These are phyloP conservation scores for Inonotus hispidus DNA, from an alignment of 1,284 basidiomycete species.

Conservation along the genomic window DNA sequence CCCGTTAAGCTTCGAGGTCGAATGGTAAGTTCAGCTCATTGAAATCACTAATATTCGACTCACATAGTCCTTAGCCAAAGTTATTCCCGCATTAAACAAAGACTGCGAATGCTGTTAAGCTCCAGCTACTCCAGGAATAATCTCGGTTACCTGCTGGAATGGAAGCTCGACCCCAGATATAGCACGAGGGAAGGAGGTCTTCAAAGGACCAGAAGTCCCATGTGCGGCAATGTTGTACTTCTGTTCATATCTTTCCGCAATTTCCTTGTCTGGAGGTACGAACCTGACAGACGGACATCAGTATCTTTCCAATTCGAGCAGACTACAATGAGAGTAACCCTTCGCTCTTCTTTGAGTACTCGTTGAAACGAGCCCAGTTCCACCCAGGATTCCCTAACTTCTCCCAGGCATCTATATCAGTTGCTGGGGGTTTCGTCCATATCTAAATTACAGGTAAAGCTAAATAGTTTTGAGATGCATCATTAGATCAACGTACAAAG, in stretches of 20 bases:
- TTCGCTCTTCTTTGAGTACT: slow-evolving; percentile 24
- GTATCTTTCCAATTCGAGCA: not conserved
- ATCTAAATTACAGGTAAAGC: not conserved
- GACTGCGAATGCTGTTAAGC: slow-evolving; percentile 16
- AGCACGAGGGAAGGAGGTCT: slow-evolving; percentile 4
- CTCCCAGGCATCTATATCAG: slow-evolving; percentile 25
- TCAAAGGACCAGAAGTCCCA: slow-evolving; percentile 11
- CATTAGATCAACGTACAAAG: not conserved
- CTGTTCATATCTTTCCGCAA: slow-evolving; percentile 2
- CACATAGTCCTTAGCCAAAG: slow-evolving; percentile 20
- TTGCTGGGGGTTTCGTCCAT: slow-evolving; percentile 25
- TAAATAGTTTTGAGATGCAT: not conserved
- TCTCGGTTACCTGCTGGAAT: slow-evolving; percentile 6
- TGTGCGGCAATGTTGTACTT: slow-evolving; percentile 6
- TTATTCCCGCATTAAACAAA: slow-evolving; percentile 17
- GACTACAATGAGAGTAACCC: slow-evolving; percentile 1
- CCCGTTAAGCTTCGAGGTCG: slow-evolving; percentile 18
- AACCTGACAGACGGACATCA: slow-evolving; percentile 2
- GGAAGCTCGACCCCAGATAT: slow-evolving; percentile 8
- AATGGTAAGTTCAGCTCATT: not conserved
- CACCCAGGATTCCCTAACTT: slow-evolving; percentile 28
- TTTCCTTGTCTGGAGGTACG: slow-evolving; percentile 3
- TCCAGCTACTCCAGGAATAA: not conserved
- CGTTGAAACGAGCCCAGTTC: slow-evolving; percentile 24
- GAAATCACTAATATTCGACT: not conserved